Percentiles rank a stretch among this genome's conserved stretches.
These are phyloP conservation scores for Lachancea meyersii DNA, from an alignment of 805 yeast species.

Conservation along the genomic window DNA sequence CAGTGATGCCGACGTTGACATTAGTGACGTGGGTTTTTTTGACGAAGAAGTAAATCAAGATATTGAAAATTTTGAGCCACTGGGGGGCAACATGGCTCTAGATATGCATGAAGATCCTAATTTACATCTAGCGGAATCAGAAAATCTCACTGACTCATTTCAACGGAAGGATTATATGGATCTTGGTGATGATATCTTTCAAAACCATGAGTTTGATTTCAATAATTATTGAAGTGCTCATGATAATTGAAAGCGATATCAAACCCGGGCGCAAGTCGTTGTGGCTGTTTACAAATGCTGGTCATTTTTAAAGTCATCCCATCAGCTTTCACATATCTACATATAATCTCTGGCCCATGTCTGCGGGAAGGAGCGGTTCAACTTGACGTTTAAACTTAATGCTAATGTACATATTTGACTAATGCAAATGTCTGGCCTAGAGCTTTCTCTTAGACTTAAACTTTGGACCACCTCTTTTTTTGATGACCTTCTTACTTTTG, in stretches of 20 bases:
- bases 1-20: slow-evolving; percentile 2
- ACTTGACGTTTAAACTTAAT: slow-evolving; percentile 1
- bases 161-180: slow-evolving; percentile 32
- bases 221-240: not conserved
- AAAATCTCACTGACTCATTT: slow-evolving; percentile 29
- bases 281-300: not conserved
- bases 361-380: no score
- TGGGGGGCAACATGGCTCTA: slow-evolving; percentile 1
- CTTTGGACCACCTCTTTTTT: slow-evolving; percentile 24
- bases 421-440: not conserved
- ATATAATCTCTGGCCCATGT: not conserved
- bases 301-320: not conserved
- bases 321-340: not conserved
- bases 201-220: slow-evolving; percentile 1
- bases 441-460: slow-evolving; percentile 26
- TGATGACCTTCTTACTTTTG: slow-evolving; percentile 24
- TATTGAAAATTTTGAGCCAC: slow-evolving; percentile 3
- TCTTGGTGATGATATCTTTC: slow-evolving; percentile 13
- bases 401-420: not conserved
- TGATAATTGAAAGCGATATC: not conserved
- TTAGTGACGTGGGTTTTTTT: slow-evolving; percentile 9
- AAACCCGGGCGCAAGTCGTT: not conserved
- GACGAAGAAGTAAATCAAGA: slow-evolving; percentile 10
- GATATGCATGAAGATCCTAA: not conserved
- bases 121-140: slow-evolving; percentile 26